Percentiles rank a stretch among this genome's conserved stretches.
These are phyloP conservation scores for Candida piceae DNA, from an alignment of 805 yeast species.

Conservation along the genomic window DNA sequence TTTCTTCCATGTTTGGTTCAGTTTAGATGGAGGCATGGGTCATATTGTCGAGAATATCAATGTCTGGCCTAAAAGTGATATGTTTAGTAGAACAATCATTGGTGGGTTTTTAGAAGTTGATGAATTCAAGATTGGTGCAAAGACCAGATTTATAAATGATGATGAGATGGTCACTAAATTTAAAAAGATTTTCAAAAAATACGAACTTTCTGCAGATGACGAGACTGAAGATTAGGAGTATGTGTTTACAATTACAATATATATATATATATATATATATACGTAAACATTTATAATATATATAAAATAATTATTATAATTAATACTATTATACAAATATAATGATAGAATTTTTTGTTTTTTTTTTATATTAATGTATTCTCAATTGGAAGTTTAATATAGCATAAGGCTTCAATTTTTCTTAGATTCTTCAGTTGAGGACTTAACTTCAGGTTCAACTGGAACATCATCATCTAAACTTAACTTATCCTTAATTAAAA, in stretches of 20 bases:
- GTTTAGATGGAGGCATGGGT: constrained; percentile 43
- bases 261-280: no score
- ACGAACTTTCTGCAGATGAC: constrained; percentile 5
- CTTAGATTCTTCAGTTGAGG: no score
- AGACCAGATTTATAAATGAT: constrained; percentile 20
- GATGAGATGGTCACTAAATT: constrained; percentile 12
- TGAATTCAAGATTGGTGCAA: constrained; percentile 30
- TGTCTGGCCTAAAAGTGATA: constrained; percentile 43
- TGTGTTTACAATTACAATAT: no score
- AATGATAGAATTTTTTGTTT: no score
- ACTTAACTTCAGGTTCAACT: no score
- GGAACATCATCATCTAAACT: constrained; percentile 46
- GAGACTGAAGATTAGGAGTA: neutral
- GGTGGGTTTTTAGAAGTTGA: constrained; percentile 42
- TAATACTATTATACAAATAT: no score
- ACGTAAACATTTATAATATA: no score
- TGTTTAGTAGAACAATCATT: constrained; percentile 40
- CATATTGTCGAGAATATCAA: constrained; percentile 40
- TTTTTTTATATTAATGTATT: no score
- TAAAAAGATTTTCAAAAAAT: constrained; percentile 8
- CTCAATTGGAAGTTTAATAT: no score
- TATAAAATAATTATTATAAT: no score
- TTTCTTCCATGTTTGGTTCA: constrained; percentile 47
- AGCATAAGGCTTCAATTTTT: no score
- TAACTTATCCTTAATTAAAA: constrained; percentile 57